Base-by-base conservation (phyloP, 2,329 filamentous ascomycete genomes). In the Colletotrichum sp. region DNA sequence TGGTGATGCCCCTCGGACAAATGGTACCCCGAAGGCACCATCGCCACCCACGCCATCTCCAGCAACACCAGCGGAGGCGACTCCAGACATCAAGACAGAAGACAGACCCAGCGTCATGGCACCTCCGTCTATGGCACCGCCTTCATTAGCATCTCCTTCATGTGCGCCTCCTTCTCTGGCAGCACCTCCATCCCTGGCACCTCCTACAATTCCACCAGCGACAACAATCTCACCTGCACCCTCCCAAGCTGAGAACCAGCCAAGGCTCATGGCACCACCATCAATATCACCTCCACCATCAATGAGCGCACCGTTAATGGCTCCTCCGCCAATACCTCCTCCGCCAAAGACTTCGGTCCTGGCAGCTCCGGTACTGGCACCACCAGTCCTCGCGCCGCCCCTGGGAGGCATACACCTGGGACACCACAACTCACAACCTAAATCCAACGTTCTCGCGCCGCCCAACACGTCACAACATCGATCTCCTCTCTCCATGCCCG, bases 371-470 rank as follows among this genome's bases (percentile, higher is more conserved):
- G 82, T 86, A 21, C 81, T 87, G 5, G 85, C 84, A 15, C 82
- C 84, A 5, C 85, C 86, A 2, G 77, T 84, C 4, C 83, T 87
- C 34, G 85, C 83, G 10, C 83, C 84, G 15, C 85, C 85, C 4
- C 79, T 81, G 28, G 81, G 81, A 12, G 80, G 85, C 67, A 77
- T 77, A 78, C 76, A 71, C 79, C 78, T 78, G 79, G 65, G 75
- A 78, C 71, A 32, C 78, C 77, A 76, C 77, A 13, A 67, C 73
- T 83, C 82, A 79, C 81, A 81, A 67, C 83, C 84, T 44, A 88
- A 86, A 77, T 88, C 85, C 16, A 85, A 86, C 68, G 82, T 88
- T 28, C 84, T 88, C n/a, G 87, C 87, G 36, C 85, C 83, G 15
- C 87, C 87, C n/a, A 87, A 87, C 74, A 85, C 85, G 12, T 80